Base-by-base conservation (phyloP, 768 basidiomycete genomes). In the Phanerochaete carnosa region DNA sequence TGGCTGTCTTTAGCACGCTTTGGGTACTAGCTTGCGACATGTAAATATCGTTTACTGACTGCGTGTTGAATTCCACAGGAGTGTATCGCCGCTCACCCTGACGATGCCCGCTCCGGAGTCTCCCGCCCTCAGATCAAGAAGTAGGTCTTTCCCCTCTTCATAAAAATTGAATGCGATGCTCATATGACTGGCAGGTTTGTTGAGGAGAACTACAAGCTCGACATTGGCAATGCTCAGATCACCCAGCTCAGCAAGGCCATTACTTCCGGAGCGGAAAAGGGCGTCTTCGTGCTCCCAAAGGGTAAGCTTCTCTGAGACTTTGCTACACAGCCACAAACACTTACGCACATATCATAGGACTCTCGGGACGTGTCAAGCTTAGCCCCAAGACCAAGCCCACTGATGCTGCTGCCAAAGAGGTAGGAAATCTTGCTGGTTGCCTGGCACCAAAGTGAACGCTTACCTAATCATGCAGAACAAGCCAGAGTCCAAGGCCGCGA, bases 91-190 rank as follows among this genome's bases (percentile, higher is more conserved):
- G 80, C 77, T 57, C 76, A 86, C 74, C 82, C 82, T 7, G 92
- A 93, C 32, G 92, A 93, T 64, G 83, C 89, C 59, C 89, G 93
- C 60, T 73, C 72, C 59, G 94, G 94, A 67, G 94, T 95, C 63
- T 95, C 93, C 66, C 88, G 95, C 51, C 91, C 88, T 57, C 84
- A 88, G 69, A 95, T 97, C 79, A 97, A 97, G 86, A 96, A 92
- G 90, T 95, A 64, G 66, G 83, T 79, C 26, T 26, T 55, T 23
- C 43, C 39, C 62, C 63, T 57, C 58, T 62, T 51, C 26, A 23
- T 53, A 60, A 58, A 53, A 62, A 59, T 57, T 55, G 43, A 28
- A n/a, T 15, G 16, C 60, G 64, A 63, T 70, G 43, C 69, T 25
- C 63, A 63, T 55, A 57, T 47, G 29, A 54, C 29, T 11, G 58